Base-by-base conservation (phyloP, 768 basidiomycete species). In the Sistotremastrum suecicum region DNA sequence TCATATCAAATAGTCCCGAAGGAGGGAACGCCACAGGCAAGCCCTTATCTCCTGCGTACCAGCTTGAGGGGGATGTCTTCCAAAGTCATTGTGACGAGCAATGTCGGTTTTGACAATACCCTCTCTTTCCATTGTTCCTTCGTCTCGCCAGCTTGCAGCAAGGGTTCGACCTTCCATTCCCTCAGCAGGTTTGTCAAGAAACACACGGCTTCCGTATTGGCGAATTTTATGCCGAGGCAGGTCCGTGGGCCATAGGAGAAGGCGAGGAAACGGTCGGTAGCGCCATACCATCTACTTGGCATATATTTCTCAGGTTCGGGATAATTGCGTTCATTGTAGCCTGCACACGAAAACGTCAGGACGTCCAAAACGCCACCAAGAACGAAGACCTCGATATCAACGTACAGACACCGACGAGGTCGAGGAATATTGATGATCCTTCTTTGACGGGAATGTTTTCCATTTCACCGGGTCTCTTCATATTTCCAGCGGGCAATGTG, bases 221-320 rank as follows among this genome's bases (percentile, higher is more conserved):
- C 62, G 44, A 63, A 63, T 47, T 60, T 57, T n/a, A 53, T 50
- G 9, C 61, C 62, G 20, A 61, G 49, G 38, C 63, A 64, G 10
- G 48, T 53, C 4, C 61, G 47, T 5, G 61, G 61, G 3, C 61
- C 62, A 7, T 49, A 42, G 20, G 54, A 49, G 44, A 64, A 64
- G 4, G 43, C 44, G 4, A 36, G 37, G n/a, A 46, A 45, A 28
- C 39, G 46, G 39, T 40, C 57, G 30, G 48, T 29, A 3, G 47
- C 32, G n/a, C 53, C 59, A 41, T 63, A 61, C 69, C 69, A 71
- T 37, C 66, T 55, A 12, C 61, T 60, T 9, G 66, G 62, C 29
- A 57, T 54, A 49, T 58, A 68, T 34, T 58, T 54, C 9, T 61
- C 53, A 1, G 69, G 67, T 5, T 66, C 60, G 7, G 58, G 48